A percentile compares a stretch with the other conserved stretches of the same genome.
phyloP scores from a whole-genome alignment of 2,329 filamentous ascomycete species.

The Fusarium palustre region DNA sequence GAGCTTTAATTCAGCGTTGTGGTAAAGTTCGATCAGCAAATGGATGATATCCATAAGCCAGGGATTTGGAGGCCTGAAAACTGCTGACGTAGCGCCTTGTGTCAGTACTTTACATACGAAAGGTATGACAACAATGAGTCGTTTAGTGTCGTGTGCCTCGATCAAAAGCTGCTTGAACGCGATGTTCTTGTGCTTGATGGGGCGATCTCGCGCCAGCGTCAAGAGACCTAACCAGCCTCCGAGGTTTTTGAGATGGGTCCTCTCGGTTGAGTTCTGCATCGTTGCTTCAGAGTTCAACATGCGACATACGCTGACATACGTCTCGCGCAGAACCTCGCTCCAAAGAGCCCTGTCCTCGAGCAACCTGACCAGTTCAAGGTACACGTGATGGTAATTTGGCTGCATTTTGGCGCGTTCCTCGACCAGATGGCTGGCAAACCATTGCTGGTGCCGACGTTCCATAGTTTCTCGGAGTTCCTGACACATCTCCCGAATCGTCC shows the following conservation, averaged over 20 bases:
- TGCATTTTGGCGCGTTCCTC: slow-evolving; percentile 97
- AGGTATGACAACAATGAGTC: slow-evolving; percentile 90
- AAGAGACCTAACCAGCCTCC: slow-evolving; percentile 93
- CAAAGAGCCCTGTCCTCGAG: slow-evolving; percentile 84
- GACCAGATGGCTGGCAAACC: slow-evolving; percentile 96
- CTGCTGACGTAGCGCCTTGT: slow-evolving; percentile 84
- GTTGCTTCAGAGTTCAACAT: slow-evolving; percentile 93
- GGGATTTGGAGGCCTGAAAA: slow-evolving; percentile 95
- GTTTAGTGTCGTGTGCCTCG: slow-evolving; percentile 92
- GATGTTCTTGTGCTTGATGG: slow-evolving; percentile 95
- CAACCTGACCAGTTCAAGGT: slow-evolving; percentile 86
- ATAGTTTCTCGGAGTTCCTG: slow-evolving; percentile 83
- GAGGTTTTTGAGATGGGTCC: slow-evolving; percentile 90
- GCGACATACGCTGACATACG: slow-evolving; percentile 85
- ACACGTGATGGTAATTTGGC: slow-evolving; percentile 94
- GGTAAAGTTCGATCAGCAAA: slow-evolving; percentile 91
- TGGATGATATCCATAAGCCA: slow-evolving; percentile 98
- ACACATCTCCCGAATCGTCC: slow-evolving; percentile 87
- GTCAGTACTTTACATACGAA: slow-evolving; percentile 97
- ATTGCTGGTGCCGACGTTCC: slow-evolving; percentile 86
- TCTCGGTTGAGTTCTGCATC: slow-evolving; percentile 84
- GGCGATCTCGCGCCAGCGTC: slow-evolving; percentile 92
- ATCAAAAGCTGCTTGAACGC: slow-evolving; percentile 96
- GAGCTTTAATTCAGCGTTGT: slow-evolving; percentile 91
- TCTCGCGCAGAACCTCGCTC: slow-evolving; percentile 92